These are phyloP conservation scores for Saccharomyces hybrid DNA, from an alignment of 1,139 yeast genomes.

Conservation along the genomic window DNA sequence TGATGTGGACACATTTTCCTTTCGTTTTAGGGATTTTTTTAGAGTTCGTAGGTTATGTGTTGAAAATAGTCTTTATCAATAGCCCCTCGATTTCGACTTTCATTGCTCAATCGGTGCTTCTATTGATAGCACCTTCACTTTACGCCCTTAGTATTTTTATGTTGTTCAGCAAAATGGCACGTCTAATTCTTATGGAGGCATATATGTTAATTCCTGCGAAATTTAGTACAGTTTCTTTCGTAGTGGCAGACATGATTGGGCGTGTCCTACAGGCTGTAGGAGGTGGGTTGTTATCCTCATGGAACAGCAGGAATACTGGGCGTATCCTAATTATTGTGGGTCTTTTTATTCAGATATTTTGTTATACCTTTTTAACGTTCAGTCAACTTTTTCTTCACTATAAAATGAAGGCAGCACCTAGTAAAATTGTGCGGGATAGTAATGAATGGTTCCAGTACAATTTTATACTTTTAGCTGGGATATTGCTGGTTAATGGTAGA, in stretches of 20 bases:
- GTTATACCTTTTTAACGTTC: constrained; percentile 33
- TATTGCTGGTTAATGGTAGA: constrained; percentile 36
- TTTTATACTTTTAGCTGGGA: constrained; percentile 24
- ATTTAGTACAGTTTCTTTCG: constrained; percentile 37
- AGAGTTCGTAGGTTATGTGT: constrained; percentile 35
- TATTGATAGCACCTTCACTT: constrained; percentile 40
- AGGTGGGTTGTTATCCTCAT: constrained; percentile 36
- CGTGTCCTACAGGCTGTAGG: constrained; percentile 41
- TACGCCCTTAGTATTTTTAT: constrained; percentile 42
- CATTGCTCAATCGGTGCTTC: constrained; percentile 34
- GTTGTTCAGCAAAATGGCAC: constrained; percentile 37
- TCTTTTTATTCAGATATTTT: constrained; percentile 35
- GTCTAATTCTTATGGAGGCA: constrained; percentile 26
- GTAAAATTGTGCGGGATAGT: constrained; percentile 1
- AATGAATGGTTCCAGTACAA: constrained; percentile 21
- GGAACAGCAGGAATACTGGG: constrained; percentile 19
- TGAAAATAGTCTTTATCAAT: constrained; percentile 29
- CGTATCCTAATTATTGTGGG: constrained; percentile 30
- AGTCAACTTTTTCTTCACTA: constrained; percentile 18
- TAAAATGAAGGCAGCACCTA: neutral
- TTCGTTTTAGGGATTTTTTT: constrained; percentile 27
- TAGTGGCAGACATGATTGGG: constrained; percentile 38
- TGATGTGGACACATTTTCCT: constrained; percentile 20
- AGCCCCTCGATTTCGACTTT: constrained; percentile 29
- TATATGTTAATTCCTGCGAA: constrained; percentile 32